Percentiles rank a stretch among this genome's conserved stretches.
Conservation (phyloP, 78 protist species). For the Dictyostelium citrinum region DNA sequence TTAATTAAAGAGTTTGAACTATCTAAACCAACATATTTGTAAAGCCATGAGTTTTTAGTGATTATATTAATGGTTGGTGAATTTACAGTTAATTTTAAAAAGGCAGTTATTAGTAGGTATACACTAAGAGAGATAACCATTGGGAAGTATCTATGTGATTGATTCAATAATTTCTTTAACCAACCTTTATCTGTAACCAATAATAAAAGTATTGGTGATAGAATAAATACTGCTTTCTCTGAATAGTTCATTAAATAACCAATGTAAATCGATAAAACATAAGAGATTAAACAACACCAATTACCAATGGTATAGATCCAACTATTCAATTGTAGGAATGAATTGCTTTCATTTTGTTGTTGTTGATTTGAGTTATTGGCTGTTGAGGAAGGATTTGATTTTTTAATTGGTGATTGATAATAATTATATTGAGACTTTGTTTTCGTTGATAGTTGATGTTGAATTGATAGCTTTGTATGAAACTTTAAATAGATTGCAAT, state of each 20-base stretch:
- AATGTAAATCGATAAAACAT: background rate
- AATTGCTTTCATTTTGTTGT: background rate
- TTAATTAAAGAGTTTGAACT: background rate
- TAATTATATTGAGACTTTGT: background rate
- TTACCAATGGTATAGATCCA: background rate
- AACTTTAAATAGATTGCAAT: slow-evolving; percentile 10
- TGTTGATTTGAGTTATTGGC: background rate
- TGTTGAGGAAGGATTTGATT: background rate
- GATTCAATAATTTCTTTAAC: background rate
- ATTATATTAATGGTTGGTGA: background rate
- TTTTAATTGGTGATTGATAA: slow-evolving; percentile 8
- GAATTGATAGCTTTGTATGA: background rate
- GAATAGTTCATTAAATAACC: background rate
- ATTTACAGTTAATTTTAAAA: background rate
- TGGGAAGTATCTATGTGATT: slow-evolving; percentile 39
- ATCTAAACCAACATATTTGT: background rate
- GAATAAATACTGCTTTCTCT: slow-evolving; percentile 12
- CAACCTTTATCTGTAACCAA: background rate
- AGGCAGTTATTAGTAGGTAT: background rate
- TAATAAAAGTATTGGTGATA: slow-evolving; percentile 42
- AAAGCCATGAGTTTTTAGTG: background rate
- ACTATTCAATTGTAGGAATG: background rate
- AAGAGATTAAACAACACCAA: slow-evolving; percentile 4
- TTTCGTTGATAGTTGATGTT: background rate
- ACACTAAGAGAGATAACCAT: background rate